These are phyloP conservation scores for Kwoniella dejecticola DNA, from an alignment of 768 basidiomycete species.

Conservation along the genomic window DNA sequence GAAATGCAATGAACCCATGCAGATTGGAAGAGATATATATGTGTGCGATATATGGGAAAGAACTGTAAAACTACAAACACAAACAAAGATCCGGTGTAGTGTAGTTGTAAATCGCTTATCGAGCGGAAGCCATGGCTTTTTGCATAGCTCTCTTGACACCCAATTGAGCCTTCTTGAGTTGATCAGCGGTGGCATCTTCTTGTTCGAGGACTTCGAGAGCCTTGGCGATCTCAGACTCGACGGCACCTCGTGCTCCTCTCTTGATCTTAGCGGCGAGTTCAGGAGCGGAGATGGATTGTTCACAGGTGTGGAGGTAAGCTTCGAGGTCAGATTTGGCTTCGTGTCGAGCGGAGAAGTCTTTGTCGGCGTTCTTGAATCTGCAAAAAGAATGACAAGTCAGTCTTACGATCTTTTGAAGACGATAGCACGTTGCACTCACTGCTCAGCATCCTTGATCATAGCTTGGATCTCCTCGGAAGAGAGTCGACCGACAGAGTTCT, in stretches of 20 bases:
- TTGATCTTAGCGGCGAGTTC: conserved; percentile 99
- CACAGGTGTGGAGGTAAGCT: conserved; percentile 91
- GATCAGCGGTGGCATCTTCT: conserved; percentile 88
- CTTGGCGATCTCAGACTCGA: conserved; percentile 96
- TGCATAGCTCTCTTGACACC: conserved; percentile 94
- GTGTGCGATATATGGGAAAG: too few relatives aligned
- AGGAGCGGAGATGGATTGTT: conserved; percentile 74
- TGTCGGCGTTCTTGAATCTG: conserved; percentile 59
- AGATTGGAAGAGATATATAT: too few relatives aligned
- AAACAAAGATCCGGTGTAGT: too few relatives aligned
- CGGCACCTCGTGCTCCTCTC: conserved; percentile 89
- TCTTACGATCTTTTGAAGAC: background rate
- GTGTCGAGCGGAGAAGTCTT: conserved; percentile 96
- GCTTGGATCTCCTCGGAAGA: conserved; percentile 97
- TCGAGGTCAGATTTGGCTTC: conserved; percentile 98
- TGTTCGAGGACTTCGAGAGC: conserved; percentile 98
- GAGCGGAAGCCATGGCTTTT: conserved; percentile 68
- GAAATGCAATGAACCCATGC: too few relatives aligned
- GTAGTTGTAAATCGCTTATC: conserved; percentile 34
- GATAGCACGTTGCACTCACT: conserved; percentile 70
- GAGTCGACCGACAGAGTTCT: conserved; percentile 98
- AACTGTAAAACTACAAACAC: too few relatives aligned
- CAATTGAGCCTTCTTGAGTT: conserved; percentile 93
- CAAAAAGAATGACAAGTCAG: background rate
- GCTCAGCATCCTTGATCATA: conserved; percentile 99